These are phyloP conservation scores for Lentinula sp. DNA, from an alignment of 768 basidiomycete species.

Conservation along the genomic window DNA sequence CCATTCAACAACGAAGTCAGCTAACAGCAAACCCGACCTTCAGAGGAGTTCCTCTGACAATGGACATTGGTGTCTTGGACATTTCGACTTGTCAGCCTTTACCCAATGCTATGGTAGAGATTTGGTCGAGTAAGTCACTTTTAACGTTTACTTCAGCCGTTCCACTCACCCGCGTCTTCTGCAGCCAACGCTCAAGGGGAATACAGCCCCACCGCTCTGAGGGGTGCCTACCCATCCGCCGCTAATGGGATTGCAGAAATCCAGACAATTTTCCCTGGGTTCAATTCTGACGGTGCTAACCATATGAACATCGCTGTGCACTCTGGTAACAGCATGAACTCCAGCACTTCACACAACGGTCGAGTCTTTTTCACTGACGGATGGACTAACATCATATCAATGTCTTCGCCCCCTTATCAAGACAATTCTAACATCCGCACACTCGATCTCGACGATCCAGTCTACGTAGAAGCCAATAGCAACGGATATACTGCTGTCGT, in stretches of 20 bases:
- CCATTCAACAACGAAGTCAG: background rate
- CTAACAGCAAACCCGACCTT: background rate
- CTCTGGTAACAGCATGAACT: conserved; percentile 19
- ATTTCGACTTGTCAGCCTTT: conserved; percentile 33
- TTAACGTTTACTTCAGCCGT: background rate
- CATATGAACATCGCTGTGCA: conserved; percentile 32
- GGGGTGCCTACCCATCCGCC: conserved; percentile 27
- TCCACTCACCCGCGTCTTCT: background rate
- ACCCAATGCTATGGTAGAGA: conserved; percentile 30
- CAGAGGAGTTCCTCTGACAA: conserved; percentile 28
- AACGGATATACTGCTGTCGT: conserved; percentile 24
- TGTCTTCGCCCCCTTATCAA: conserved; percentile 4
- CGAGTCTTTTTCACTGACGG: conserved; percentile 33
- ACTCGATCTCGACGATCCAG: conserved; percentile 18
- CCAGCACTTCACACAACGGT: conserved; percentile 25
- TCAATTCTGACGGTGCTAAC: conserved; percentile 26
- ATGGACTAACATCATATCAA: conserved; percentile 21
- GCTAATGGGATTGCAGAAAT: conserved; percentile 33
- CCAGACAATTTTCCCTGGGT: conserved; percentile 30
- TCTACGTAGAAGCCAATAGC: conserved; percentile 14
- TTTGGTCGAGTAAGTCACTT: conserved; percentile 23
- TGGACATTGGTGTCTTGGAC: conserved; percentile 34
- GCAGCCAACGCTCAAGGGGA: conserved; percentile 29
- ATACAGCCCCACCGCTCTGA: conserved; percentile 26
- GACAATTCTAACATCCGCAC: conserved; percentile 14